Evolutionary conservation across 345 rosid genomes (phyloP).

Genomic region (Acer negundo): DNA sequence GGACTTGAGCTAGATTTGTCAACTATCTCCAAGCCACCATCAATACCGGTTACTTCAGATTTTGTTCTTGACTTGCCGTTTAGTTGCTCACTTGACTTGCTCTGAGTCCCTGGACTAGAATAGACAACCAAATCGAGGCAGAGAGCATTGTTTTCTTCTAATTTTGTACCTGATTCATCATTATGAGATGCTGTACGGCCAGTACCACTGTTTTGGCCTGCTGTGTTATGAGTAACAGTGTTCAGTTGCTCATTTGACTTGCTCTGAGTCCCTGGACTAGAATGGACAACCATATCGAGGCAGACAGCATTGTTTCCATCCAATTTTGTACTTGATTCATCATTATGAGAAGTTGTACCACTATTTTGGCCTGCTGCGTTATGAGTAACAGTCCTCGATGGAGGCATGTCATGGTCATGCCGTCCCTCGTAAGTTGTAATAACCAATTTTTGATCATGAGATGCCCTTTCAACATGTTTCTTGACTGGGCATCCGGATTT

Average conservation of each 20-base stretch:
- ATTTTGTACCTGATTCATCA: conserved; percentile 35
- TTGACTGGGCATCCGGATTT: conserved; percentile 86
- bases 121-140: conserved; percentile 28
- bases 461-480: conserved; percentile 86
- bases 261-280: conserved; percentile 31
- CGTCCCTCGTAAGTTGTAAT: conserved; percentile 87
- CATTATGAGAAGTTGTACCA: conserved; percentile 28
- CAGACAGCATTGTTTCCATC: conserved; percentile 33
- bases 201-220: conserved; percentile 27
- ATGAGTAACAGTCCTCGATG: conserved; percentile 67
- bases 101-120: conserved; percentile 30
- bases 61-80: conserved; percentile 30
- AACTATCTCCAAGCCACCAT: conserved; percentile 16
- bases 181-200: conserved; percentile 30
- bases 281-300: conserved; percentile 28
- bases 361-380: conserved; percentile 35
- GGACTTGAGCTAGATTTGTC: conserved; percentile 8
- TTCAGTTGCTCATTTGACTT: conserved; percentile 37
- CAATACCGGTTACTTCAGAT: conserved; percentile 26
- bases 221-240: conserved; percentile 55
- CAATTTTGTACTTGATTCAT: conserved; percentile 35
- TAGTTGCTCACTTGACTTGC: conserved; percentile 35
- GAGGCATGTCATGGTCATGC: conserved; percentile 84
- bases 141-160: conserved; percentile 34
- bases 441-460: conserved; percentile 67